Conservation (phyloP, 75 land plant genomes). For the Sequoiadendron giganteum region DNA sequence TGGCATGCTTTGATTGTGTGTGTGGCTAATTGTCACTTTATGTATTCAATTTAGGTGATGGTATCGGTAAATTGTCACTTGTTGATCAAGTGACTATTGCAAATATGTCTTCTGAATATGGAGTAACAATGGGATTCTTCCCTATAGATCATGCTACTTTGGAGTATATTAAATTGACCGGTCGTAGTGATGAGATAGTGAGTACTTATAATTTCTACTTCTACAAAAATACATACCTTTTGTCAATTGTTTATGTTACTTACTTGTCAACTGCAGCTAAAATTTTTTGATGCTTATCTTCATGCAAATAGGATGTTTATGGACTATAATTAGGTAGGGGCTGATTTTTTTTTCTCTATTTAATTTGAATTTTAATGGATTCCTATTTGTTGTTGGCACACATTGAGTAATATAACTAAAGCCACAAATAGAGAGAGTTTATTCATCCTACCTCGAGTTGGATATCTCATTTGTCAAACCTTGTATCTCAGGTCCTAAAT, state of each 20-base stretch:
- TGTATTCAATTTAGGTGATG: conserved; percentile 51
- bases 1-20: not conserved
- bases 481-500: conserved; percentile 82
- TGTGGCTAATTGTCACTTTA: not conserved
- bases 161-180: conserved; percentile 76
- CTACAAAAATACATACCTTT: not conserved
- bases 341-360: not conserved
- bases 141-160: conserved; percentile 87
- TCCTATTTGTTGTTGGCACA: not conserved
- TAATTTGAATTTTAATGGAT: not conserved
- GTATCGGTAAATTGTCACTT: conserved; percentile 70
- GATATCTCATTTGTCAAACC: conserved; percentile 76
- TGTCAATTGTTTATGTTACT: conserved; percentile 4
- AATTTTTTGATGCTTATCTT: conserved; percentile 77
- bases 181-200: conserved; percentile 84
- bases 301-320: conserved; percentile 44
- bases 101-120: conserved; percentile 96
- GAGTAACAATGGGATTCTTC: conserved; percentile 98
- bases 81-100: conserved; percentile 95
- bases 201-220: conserved; percentile 11
- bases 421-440: conserved; percentile 76
- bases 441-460: conserved; percentile 74
- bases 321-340: conserved; percentile 70
- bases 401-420: conserved; percentile 23
- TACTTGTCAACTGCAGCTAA: conserved; percentile 36